Evolutionary conservation across 1,284 basidiomycete genomes (phyloP).

Genomic region (Thelephora terrestris): DNA sequence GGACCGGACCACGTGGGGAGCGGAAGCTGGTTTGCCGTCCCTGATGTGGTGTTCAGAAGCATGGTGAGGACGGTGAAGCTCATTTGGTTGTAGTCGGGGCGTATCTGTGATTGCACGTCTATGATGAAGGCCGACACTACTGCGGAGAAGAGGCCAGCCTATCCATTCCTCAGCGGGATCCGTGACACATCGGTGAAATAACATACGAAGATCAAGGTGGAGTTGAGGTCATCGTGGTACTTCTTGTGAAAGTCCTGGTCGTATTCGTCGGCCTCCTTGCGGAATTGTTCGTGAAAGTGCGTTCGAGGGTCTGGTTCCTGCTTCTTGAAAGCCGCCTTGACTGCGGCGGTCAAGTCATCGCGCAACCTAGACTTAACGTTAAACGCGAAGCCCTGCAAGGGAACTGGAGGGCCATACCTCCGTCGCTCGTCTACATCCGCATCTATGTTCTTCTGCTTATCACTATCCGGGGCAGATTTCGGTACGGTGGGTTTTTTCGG

Average conservation of each 20-base stretch:
- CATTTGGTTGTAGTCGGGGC: neutral
- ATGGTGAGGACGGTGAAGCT: no score
- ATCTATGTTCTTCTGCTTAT: no score
- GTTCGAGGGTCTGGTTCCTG: no score
- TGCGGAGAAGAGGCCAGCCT: neutral
- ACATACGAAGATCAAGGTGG: constrained; percentile 6
- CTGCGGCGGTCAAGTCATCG: no score
- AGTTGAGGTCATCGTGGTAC: constrained; percentile 7
- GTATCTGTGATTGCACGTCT: neutral
- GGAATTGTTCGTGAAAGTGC: neutral
- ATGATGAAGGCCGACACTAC: neutral
- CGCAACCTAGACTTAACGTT: no score
- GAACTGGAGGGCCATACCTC: no score
- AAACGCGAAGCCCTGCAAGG: no score
- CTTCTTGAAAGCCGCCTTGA: no score
- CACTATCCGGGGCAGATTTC: no score
- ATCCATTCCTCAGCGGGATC: no score
- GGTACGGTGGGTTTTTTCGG: no score
- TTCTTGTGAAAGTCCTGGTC: constrained; percentile 1
- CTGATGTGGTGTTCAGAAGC: neutral
- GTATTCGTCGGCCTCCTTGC: neutral
- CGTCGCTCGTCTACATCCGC: no score
- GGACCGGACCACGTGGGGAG: neutral
- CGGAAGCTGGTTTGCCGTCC: neutral
- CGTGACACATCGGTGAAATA: neutral